phyloP scores from a whole-genome alignment of 108 stramenopile species.

The Fragilariopsis cylindrus region DNA sequence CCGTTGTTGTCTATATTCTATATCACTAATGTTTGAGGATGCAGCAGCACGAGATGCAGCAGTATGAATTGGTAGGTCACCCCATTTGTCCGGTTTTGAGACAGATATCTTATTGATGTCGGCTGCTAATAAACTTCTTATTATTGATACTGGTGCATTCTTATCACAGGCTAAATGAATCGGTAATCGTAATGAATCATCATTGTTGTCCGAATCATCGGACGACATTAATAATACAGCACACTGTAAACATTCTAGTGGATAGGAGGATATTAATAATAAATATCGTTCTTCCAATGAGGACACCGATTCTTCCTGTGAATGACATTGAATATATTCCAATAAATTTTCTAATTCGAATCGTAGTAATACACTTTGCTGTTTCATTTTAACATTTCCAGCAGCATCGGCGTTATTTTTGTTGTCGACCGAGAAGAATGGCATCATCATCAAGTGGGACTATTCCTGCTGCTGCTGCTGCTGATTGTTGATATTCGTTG shows the following conservation, averaged over 20 bases:
- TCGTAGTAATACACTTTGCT: slow-evolving; percentile 12
- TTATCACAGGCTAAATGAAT: slow-evolving; percentile 72
- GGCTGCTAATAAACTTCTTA: slow-evolving; percentile 47
- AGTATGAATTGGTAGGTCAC: slow-evolving; percentile 37
- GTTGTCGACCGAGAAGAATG: too few relatives aligned
- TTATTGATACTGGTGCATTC: slow-evolving; percentile 59
- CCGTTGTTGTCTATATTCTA: too few relatives aligned
- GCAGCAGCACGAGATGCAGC: slow-evolving; percentile 28
- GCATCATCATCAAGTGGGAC: too few relatives aligned
- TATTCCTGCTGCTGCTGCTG: too few relatives aligned
- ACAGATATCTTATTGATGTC: slow-evolving; percentile 48
- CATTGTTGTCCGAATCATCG: slow-evolving; percentile 17
- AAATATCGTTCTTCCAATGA: slow-evolving; percentile 52
- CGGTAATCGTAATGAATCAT: slow-evolving; percentile 41
- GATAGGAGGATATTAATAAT: slow-evolving; percentile 48
- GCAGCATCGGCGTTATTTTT: too few relatives aligned
- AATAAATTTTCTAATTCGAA: slow-evolving; percentile 26
- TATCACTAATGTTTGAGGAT: background rate
- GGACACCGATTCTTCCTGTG: slow-evolving; percentile 23
- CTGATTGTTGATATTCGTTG: too few relatives aligned
- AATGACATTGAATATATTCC: slow-evolving; percentile 17
- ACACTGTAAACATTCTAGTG: slow-evolving; percentile 35
- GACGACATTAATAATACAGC: slow-evolving; percentile 46
- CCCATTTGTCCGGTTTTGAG: slow-evolving; percentile 57
- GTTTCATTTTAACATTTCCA: background rate